phyloP scores from a whole-genome alignment of 2,329 filamentous ascomycete genomes.

The Aphanocladium album region DNA sequence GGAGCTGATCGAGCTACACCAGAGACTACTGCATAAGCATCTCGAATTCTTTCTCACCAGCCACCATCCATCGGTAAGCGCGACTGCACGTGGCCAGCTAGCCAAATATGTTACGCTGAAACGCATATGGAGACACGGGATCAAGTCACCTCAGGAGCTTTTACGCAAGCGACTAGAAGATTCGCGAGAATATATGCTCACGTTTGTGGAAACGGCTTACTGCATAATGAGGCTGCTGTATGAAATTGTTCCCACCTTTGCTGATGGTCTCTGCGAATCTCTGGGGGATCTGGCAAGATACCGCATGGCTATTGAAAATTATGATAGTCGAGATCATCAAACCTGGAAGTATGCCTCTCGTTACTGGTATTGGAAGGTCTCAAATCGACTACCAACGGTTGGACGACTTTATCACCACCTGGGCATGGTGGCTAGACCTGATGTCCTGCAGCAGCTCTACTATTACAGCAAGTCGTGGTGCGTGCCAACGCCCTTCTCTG shows the following conservation, averaged over 20 bases:
- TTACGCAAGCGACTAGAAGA: slow-evolving; percentile 68
- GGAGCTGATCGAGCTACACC: slow-evolving; percentile 73
- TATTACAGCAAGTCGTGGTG: slow-evolving; percentile 68
- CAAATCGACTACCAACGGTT: slow-evolving; percentile 67
- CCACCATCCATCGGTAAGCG: slow-evolving; percentile 75
- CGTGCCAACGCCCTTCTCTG: slow-evolving; percentile 60
- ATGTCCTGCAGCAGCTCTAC: slow-evolving; percentile 65
- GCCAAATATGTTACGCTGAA: slow-evolving; percentile 87
- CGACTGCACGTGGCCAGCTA: slow-evolving; percentile 62
- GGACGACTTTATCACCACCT: slow-evolving; percentile 86
- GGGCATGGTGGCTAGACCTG: slow-evolving; percentile 69
- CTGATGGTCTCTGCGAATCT: slow-evolving; percentile 95
- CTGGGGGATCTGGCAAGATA: slow-evolving; percentile 82
- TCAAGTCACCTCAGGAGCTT: slow-evolving; percentile 77
- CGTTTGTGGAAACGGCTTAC: slow-evolving; percentile 85
- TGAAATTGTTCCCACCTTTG: slow-evolving; percentile 77
- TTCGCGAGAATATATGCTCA: slow-evolving; percentile 82
- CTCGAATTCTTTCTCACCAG: slow-evolving; percentile 83
- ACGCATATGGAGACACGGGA: slow-evolving; percentile 90
- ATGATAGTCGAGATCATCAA: slow-evolving; percentile 68
- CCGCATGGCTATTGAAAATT: slow-evolving; percentile 84
- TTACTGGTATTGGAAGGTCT: slow-evolving; percentile 80
- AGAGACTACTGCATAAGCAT: slow-evolving; percentile 75
- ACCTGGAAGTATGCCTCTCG: slow-evolving; percentile 75
- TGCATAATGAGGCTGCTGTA: slow-evolving; percentile 83